Evolutionary conservation across 164 flowering plant genomes (phyloP).

Genomic region (Saururus chinensis): DNA sequence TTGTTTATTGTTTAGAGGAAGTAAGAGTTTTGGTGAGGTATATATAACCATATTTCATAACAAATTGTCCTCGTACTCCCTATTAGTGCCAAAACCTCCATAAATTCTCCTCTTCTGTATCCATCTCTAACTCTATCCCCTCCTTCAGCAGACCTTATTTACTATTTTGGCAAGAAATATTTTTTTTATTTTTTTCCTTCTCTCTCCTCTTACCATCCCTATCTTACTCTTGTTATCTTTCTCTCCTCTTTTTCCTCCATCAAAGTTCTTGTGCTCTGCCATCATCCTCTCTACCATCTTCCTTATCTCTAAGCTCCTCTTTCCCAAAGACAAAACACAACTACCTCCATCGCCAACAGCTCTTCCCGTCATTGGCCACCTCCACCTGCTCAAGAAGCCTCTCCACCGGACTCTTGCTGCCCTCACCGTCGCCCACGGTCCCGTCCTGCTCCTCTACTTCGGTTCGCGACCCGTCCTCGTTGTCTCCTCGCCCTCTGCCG

Average conservation of each 20-base stretch:
- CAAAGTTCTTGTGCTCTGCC: background rate
- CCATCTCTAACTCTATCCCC: no score
- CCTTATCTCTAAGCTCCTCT: background rate
- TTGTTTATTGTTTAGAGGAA: no score
- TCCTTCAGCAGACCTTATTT: no score
- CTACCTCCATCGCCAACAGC: slow-evolving; percentile 8
- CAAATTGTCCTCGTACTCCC: no score
- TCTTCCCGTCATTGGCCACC: slow-evolving; percentile 15
- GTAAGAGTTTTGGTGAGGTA: no score
- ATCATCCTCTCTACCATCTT: background rate
- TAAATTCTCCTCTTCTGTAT: no score
- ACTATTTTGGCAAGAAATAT: no score
- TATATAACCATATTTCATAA: no score
- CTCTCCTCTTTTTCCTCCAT: background rate
- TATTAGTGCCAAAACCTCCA: no score
- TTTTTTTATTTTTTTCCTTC: no score
- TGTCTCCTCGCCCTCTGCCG: slow-evolving; percentile 9
- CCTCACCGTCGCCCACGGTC: slow-evolving; percentile 9
- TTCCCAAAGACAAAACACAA: background rate
- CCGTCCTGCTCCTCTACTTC: slow-evolving; percentile 7
- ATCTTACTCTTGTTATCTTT: background rate
- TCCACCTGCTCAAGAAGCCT: slow-evolving; percentile 11
- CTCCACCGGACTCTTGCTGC: slow-evolving; percentile 9
- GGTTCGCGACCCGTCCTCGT: slow-evolving; percentile 12
- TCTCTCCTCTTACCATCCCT: no score